Evolutionary conservation across 2,329 filamentous ascomycete genomes (phyloP).

Genomic region (Dactylella cylindrospora): DNA sequence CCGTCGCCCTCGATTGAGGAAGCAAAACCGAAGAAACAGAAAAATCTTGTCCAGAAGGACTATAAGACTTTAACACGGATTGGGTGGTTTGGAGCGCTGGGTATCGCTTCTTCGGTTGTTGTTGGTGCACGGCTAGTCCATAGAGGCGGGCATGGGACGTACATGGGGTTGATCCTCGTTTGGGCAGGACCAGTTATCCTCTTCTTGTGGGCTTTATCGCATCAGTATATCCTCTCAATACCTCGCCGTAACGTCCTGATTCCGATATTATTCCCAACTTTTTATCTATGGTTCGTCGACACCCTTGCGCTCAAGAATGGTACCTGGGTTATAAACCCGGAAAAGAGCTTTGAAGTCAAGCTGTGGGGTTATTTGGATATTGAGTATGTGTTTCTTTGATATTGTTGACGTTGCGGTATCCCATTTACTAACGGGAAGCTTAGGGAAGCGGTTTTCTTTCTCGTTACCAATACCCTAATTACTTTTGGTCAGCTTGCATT

Average conservation of each 20-base stretch:
- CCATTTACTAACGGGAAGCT: slow-evolving; percentile 20
- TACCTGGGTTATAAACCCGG: slow-evolving; percentile 69
- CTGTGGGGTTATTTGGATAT: slow-evolving; percentile 68
- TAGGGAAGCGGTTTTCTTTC: slow-evolving; percentile 70
- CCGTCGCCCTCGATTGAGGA: slow-evolving; percentile 50
- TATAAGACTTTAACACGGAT: slow-evolving; percentile 14
- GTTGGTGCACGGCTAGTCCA: slow-evolving; percentile 51
- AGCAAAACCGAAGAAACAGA: slow-evolving; percentile 52
- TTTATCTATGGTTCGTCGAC: slow-evolving; percentile 73
- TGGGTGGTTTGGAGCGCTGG: slow-evolving; percentile 9
- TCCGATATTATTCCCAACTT: slow-evolving; percentile 65
- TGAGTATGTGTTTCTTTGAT: slow-evolving; percentile 54
- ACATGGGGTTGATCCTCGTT: slow-evolving; percentile 68
- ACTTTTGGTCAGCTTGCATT: slow-evolving; percentile 69
- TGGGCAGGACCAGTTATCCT: slow-evolving; percentile 70
- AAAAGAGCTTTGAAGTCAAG: slow-evolving; percentile 66
- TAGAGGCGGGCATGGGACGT: slow-evolving; percentile 60
- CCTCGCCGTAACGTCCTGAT: slow-evolving; percentile 61
- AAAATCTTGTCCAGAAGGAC: slow-evolving; percentile 40
- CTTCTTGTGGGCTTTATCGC: slow-evolving; percentile 65
- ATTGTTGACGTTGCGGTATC: neutral
- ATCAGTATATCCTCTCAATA: slow-evolving; percentile 64
- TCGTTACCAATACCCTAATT: slow-evolving; percentile 68
- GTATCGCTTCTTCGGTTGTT: slow-evolving; percentile 1
- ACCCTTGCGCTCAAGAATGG: slow-evolving; percentile 67